Evolutionary conservation across 192 early-diverging fungal species (phyloP).

Genomic region (Umbelopsis sp.): DNA sequence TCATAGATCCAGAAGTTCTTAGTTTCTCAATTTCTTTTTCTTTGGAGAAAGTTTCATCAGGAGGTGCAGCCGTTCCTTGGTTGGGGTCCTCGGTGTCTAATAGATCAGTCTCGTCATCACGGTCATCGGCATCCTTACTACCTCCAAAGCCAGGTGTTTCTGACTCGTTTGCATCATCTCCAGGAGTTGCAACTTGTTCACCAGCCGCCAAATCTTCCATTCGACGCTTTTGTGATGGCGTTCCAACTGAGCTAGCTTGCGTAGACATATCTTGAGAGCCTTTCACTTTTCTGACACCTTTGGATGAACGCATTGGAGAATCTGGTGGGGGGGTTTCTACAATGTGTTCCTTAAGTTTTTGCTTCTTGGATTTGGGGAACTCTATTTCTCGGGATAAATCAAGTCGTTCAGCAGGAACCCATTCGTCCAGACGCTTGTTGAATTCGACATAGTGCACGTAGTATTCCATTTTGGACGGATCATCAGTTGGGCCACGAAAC

Average conservation of each 20-base stretch:
- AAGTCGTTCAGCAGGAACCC: constrained; percentile 73
- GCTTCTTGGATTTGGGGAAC: constrained; percentile 69
- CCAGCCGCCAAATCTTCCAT: neutral
- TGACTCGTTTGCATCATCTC: neutral
- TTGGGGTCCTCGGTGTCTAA: constrained; percentile 15
- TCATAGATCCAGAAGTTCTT: constrained; percentile 92
- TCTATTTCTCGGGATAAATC: constrained; percentile 69
- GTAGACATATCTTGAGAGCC: neutral
- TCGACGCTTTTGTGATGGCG: constrained; percentile 1
- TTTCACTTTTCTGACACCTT: neutral
- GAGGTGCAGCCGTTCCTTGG: constrained; percentile 8
- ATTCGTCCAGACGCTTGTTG: constrained; percentile 99
- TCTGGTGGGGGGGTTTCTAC: constrained; percentile 43
- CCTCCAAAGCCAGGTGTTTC: neutral
- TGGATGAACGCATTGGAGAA: constrained; percentile 28
- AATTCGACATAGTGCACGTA: constrained; percentile 97
- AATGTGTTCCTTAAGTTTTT: constrained; percentile 35
- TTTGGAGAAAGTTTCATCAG: constrained; percentile 72
- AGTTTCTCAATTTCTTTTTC: constrained; percentile 97
- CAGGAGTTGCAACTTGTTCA: neutral
- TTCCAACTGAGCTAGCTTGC: neutral
- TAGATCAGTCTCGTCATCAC: constrained; percentile 25
- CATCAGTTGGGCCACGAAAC: constrained; percentile 55
- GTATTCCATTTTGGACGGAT: constrained; percentile 64
- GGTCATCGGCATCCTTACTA: constrained; percentile 22